Evolutionary conservation across 352 stramenopile genomes (phyloP), one percentile per base, ranked within the genome.

Genomic region (Pythium sukuiense): DNA sequence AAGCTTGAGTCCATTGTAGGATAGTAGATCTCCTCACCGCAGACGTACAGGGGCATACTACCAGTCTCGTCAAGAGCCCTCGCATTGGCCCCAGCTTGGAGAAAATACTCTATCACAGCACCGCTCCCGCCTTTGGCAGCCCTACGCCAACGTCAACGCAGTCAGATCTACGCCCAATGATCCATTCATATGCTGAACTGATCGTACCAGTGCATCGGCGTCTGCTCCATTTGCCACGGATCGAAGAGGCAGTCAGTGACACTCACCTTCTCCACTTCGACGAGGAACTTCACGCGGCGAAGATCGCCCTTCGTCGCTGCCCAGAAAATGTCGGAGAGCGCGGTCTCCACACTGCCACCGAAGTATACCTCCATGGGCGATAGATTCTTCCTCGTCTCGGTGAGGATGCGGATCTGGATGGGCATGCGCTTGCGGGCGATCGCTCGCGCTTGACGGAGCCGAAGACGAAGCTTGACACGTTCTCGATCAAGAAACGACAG

Each of bases 181-280:
- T 37, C 11, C 32, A 54, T 12, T 43, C 7, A 58, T 9, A 7
- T 16, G 48, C 2, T 18, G 1, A 20, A 59, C 12, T 11, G 13
- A 9, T 37, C 58, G 27, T 63, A 90, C 81, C 84, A 93, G 49
- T 91, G 84, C 20, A 93, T 60, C 39, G 82, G 85, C 0, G 81
- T 87, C 60, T 91, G 85, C 41, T 89, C 77, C 32, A 93, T 80
- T 69, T 85, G 77, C 82, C 83, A 93, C n/a, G 85, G 82, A 57
- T 93, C 85, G 8, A 87, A 41, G 3, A 64, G 76, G 58, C 58
- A 72, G 50, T 93, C 77, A 0, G 50, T 71, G 6, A 81, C 61
- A 18, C 71, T 83, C 27, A 87, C 71, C 2, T 59, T 53, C 64
- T 93, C 85, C 20, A 89, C 50, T 52, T 88, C 73, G 13, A 91